Conservation (phyloP, 768 basidiomycete species). For the Boletus subcaerulescens region DNA sequence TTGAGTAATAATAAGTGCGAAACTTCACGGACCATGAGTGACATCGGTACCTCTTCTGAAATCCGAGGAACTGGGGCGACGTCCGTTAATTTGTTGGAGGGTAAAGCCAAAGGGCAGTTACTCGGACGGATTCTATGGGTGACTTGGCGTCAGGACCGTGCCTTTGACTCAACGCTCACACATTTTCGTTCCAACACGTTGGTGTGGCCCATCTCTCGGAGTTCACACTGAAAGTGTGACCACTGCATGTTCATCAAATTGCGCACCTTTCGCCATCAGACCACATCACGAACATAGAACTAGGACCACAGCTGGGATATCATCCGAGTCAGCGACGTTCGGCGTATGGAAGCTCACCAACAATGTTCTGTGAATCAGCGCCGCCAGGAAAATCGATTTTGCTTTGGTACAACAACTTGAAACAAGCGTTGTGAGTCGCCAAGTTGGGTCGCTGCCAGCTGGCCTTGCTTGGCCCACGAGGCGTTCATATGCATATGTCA, state of each 20-base stretch:
- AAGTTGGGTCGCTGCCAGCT: background rate
- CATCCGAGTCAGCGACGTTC: background rate
- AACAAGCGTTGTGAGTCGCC: background rate
- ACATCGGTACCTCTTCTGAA: background rate
- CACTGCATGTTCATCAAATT: too few relatives aligned
- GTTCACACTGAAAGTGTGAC: background rate
- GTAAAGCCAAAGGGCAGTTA: background rate
- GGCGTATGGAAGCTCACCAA: background rate
- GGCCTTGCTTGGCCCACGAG: slow-evolving; percentile 23
- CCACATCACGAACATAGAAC: background rate
- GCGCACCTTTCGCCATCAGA: background rate
- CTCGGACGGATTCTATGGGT: background rate
- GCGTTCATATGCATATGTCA: background rate
- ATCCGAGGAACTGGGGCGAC: background rate
- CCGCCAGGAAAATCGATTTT: background rate
- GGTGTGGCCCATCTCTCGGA: background rate
- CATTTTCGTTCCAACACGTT: slow-evolving; percentile 12
- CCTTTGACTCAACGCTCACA: background rate
- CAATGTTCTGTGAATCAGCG: background rate
- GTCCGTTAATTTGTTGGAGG: background rate
- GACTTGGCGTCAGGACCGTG: background rate
- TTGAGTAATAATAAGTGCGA: background rate
- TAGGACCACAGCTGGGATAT: background rate
- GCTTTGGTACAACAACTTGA: background rate
- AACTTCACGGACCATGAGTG: slow-evolving; percentile 15